phyloP scores from a whole-genome alignment of 225 moss, liverwort and hornwort species.

The Pseudisothecium myosuroides region DNA sequence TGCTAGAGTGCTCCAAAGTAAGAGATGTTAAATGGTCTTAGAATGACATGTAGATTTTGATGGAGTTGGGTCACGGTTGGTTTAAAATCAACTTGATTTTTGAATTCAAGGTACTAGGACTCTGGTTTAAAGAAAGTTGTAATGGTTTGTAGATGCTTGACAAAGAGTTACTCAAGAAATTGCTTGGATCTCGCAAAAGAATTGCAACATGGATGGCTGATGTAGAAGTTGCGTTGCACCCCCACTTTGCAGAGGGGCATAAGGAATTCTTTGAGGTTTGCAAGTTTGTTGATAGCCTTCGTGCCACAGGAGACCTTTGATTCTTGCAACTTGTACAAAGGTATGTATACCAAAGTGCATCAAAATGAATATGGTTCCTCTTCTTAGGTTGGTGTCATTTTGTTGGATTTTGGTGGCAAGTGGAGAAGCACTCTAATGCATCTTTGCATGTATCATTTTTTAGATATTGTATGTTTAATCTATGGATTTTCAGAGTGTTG shows the following conservation, averaged over 20 bases:
- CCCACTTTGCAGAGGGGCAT: neutral
- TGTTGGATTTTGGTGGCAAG: neutral
- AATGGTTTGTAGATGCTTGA: neutral
- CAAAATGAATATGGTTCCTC: neutral
- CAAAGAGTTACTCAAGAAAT: neutral
- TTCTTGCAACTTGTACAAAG: neutral
- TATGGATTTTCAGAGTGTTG: neutral
- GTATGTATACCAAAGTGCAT: no score
- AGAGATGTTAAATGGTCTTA: neutral
- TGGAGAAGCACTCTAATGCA: neutral
- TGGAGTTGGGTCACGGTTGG: fast-evolving
- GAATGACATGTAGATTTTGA: neutral
- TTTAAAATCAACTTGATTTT: neutral
- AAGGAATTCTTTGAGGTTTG: neutral
- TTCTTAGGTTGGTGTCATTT: neutral
- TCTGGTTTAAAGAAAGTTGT: neutral
- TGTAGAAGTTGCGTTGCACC: neutral
- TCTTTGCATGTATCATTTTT: neutral
- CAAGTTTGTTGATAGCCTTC: neutral
- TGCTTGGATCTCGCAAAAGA: neutral
- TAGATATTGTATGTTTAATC: neutral
- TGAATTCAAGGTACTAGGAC: neutral
- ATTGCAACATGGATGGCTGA: neutral
- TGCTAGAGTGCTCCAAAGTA: neutral
- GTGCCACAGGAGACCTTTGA: neutral